These are phyloP conservation scores for Annulohypoxylon stygium DNA, from an alignment of 495 filamentous ascomycete genomes.

Conservation along the genomic window DNA sequence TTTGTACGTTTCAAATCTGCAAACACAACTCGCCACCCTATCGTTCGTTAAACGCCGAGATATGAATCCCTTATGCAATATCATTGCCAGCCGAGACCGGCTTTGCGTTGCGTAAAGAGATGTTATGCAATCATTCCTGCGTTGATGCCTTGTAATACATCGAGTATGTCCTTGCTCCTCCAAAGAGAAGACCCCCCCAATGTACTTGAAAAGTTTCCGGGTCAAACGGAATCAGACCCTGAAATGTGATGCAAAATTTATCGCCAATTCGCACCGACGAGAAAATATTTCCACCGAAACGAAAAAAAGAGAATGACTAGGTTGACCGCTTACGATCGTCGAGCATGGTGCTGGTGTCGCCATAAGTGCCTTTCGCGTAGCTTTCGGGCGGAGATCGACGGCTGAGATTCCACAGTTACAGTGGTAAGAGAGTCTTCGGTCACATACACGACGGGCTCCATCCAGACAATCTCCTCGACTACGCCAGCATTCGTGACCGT, in stretches of 20 bases:
- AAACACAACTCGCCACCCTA: constrained; percentile 12
- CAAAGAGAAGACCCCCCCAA: constrained; percentile 37
- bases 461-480: constrained; percentile 60
- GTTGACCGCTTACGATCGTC: constrained; percentile 31
- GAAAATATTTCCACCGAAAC: constrained; percentile 50
- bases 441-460: constrained; percentile 61
- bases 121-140: constrained; percentile 22
- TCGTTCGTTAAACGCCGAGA: constrained; percentile 29
- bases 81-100: constrained; percentile 26
- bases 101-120: constrained; percentile 22
- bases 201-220: constrained; percentile 45
- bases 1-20: constrained; percentile 35
- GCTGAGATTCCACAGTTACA: constrained; percentile 44
- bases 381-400: constrained; percentile 31
- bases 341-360: constrained; percentile 44
- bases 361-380: constrained; percentile 33
- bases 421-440: constrained; percentile 53
- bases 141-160: constrained; percentile 39
- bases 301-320: constrained; percentile 27
- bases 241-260: constrained; percentile 48
- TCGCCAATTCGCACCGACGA: constrained; percentile 35
- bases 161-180: constrained; percentile 44
- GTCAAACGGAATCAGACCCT: constrained; percentile 45
- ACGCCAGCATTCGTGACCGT: constrained; percentile 56
- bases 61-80: constrained; percentile 43